Conservation (phyloP, 2,329 filamentous ascomycete species). For the Pseudogymnoascus sp. region DNA sequence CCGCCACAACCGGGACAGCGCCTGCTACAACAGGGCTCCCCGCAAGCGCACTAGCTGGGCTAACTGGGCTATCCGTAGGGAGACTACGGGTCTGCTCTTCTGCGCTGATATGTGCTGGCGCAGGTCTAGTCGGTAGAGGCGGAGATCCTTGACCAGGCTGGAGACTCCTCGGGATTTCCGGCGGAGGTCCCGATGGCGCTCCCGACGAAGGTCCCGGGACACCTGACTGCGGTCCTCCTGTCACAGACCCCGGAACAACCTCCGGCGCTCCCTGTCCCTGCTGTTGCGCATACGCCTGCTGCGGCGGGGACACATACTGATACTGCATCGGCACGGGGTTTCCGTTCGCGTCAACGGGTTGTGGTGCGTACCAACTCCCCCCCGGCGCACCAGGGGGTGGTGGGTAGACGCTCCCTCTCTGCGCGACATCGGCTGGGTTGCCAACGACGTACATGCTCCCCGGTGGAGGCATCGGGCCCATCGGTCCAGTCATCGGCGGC, state of each 20-base stretch:
- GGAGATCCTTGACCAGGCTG: not conserved
- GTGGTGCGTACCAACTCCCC: not conserved
- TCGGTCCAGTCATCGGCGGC: not conserved
- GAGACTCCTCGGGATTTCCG: not conserved
- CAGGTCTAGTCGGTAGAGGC: not conserved
- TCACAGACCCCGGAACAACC: too few species aligned
- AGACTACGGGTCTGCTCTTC: not conserved
- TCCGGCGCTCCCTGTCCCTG: not conserved
- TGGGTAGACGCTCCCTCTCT: not conserved
- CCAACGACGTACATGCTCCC: not conserved
- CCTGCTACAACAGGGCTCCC: not conserved
- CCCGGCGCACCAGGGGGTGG: not conserved
- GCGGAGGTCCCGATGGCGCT: not conserved
- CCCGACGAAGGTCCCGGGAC: not conserved
- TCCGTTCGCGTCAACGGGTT: not conserved
- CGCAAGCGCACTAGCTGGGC: not conserved
- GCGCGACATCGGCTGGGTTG: not conserved
- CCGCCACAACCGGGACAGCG: not conserved
- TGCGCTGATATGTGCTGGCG: not conserved
- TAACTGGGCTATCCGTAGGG: not conserved
- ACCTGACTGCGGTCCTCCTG: too few species aligned
- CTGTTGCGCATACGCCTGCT: not conserved
- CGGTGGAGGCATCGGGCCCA: not conserved
- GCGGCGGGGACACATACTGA: not conserved
- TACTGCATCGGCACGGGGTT: not conserved